Evolutionary conservation across 1,139 yeast genomes (phyloP).

Genomic region (Lodderomyces parapsilosis): DNA sequence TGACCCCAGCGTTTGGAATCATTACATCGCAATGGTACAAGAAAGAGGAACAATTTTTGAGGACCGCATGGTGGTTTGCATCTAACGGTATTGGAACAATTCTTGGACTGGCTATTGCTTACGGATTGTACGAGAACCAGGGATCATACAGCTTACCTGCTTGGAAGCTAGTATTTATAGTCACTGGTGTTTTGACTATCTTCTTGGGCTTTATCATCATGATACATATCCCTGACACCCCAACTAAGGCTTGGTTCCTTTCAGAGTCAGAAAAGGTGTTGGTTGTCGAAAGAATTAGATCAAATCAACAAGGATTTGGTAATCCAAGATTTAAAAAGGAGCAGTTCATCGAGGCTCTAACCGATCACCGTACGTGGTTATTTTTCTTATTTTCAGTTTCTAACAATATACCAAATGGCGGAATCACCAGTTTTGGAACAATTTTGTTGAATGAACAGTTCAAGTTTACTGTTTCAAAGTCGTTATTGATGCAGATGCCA

Average conservation of each 20-base stretch:
- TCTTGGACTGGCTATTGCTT: constrained; percentile 25
- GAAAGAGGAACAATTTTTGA: constrained; percentile 23
- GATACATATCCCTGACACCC: constrained; percentile 29
- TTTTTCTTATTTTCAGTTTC: constrained; percentile 30
- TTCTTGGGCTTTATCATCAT: constrained; percentile 23
- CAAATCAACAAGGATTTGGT: constrained; percentile 55
- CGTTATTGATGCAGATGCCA: constrained; percentile 36
- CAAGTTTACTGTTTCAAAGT: constrained; percentile 32
- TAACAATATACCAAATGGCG: constrained; percentile 37
- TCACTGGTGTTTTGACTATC: constrained; percentile 29
- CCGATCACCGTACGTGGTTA: constrained; percentile 44
- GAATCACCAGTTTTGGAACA: constrained; percentile 40
- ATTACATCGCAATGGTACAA: constrained; percentile 35
- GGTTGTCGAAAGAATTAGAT: constrained; percentile 35
- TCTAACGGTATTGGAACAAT: constrained; percentile 32
- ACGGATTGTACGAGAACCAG: constrained; percentile 18
- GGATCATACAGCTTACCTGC: constrained; percentile 22
- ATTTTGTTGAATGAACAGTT: constrained; percentile 45
- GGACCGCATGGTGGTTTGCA: constrained; percentile 30
- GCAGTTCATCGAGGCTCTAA: constrained; percentile 56
- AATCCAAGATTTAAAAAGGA: constrained; percentile 50
- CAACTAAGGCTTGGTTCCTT: constrained; percentile 35
- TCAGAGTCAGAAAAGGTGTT: constrained; percentile 45
- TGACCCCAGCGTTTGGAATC: constrained; percentile 58
- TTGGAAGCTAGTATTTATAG: constrained; percentile 33